phyloP scores from a whole-genome alignment of 1,284 basidiomycete genomes.

The Cronartium ribicola region DNA sequence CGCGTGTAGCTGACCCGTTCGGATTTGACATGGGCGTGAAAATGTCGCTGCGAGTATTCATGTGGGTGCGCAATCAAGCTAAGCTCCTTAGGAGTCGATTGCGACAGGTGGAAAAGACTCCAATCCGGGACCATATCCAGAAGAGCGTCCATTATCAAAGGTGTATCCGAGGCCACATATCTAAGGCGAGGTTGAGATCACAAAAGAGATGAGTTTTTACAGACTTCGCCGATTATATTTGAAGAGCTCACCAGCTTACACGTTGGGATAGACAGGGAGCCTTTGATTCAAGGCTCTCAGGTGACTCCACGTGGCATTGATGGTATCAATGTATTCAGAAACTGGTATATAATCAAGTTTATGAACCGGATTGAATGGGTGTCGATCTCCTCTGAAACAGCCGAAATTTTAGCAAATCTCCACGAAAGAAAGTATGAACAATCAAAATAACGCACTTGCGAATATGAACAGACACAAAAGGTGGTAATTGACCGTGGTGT shows the following conservation, averaged over 20 bases:
- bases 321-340: conserved; percentile 21
- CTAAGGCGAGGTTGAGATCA: background rate
- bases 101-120: conserved; percentile 35
- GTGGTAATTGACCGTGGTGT: conserved; percentile 11
- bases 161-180: conserved; percentile 39
- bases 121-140: conserved; percentile 15
- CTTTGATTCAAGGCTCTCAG: background rate
- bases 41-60: conserved; percentile 38
- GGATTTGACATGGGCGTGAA: conserved; percentile 19
- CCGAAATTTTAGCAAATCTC: background rate
- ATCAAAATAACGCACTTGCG: conserved; percentile 33
- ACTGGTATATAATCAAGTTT: conserved; percentile 39
- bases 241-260: conserved; percentile 2
- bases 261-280: conserved; percentile 33
- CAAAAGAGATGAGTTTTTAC: background rate
- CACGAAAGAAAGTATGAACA: background rate
- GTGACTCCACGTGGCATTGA: conserved; percentile 37
- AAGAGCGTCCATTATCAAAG: conserved; percentile 15
- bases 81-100: background rate
- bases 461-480: conserved; percentile 38
- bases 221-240: background rate
- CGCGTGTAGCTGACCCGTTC: conserved; percentile 28
- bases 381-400: conserved; percentile 26
- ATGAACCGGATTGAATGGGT: conserved; percentile 32
- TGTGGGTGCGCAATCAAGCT: conserved; percentile 31